These are phyloP conservation scores for Tolypocladium capitatum DNA, from an alignment of 2,329 filamentous ascomycete genomes.

Conservation along the genomic window DNA sequence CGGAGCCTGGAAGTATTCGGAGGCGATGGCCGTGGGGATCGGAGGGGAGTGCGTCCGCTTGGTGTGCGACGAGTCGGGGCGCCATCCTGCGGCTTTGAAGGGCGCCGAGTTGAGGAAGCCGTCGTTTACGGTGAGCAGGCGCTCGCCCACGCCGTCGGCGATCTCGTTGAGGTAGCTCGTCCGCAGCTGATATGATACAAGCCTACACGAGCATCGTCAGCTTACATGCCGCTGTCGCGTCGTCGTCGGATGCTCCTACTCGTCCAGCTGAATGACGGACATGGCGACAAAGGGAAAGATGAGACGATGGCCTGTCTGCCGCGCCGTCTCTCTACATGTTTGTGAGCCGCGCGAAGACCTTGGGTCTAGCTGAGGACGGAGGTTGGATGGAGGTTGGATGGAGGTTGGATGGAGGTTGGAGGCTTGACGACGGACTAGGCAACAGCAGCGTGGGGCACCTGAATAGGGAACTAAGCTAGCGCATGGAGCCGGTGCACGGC, in stretches of 20 bases:
- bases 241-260: constrained; percentile 12
- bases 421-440: not conserved
- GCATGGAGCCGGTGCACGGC: too few species aligned
- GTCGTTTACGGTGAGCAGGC: constrained; percentile 70
- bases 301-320: not conserved
- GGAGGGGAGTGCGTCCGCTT: constrained; percentile 78
- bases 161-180: constrained; percentile 69
- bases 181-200: constrained; percentile 71
- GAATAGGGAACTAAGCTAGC: too few species aligned
- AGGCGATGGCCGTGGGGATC: constrained; percentile 69
- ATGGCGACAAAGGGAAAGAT: constrained; percentile 10
- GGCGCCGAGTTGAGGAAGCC: constrained; percentile 65
- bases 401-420: not conserved
- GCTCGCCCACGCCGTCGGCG: constrained; percentile 73
- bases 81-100: constrained; percentile 76
- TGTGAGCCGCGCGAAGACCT: not conserved
- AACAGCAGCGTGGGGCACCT: too few species aligned
- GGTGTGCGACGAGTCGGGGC: constrained; percentile 57
- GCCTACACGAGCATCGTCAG: constrained; percentile 31
- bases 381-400: not conserved
- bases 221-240: not conserved
- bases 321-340: constrained; percentile 7
- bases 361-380: not conserved
- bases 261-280: constrained; percentile 26
- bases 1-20: constrained; percentile 70